Evolutionary conservation across 805 yeast species (phyloP).

Genomic region (Saccharomycopsis guyanensis): DNA sequence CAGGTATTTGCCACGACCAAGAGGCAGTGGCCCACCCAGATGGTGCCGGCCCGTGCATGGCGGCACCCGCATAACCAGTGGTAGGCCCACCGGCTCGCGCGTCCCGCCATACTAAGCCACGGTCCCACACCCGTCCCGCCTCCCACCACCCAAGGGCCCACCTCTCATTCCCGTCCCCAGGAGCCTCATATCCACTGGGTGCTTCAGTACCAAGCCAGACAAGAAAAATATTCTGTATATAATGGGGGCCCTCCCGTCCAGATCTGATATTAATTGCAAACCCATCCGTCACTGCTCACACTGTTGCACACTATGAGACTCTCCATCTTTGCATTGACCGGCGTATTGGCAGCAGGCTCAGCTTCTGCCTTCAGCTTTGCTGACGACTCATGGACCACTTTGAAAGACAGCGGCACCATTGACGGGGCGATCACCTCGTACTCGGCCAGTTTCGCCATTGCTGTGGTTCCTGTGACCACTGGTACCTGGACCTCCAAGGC

Average conservation of each 20-base stretch:
- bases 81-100: background rate
- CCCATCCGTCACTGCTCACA: too few species aligned
- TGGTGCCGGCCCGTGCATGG: background rate
- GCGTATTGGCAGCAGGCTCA: background rate
- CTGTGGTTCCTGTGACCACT: conserved; percentile 29
- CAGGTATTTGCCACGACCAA: too few species aligned
- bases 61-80: background rate
- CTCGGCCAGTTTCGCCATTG: conserved; percentile 35
- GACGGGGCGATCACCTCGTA: conserved; percentile 31
- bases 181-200: background rate
- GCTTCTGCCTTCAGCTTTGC: conserved; percentile 6
- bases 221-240: too few species aligned
- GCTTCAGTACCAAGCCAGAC: background rate
- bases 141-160: background rate
- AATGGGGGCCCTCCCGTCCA: too few species aligned
- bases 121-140: background rate
- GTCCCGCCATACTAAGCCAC: background rate
- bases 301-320: background rate
- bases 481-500: conserved; percentile 27
- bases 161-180: background rate
- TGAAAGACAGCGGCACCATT: conserved; percentile 34
- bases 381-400: conserved; percentile 30
- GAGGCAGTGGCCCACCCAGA: too few species aligned
- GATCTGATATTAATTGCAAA: too few species aligned
- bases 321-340: background rate